Evolutionary conservation across 1,284 basidiomycete genomes (phyloP), one percentile per base, ranked within the genome.

Genomic region (Moesziomyces sp.): DNA sequence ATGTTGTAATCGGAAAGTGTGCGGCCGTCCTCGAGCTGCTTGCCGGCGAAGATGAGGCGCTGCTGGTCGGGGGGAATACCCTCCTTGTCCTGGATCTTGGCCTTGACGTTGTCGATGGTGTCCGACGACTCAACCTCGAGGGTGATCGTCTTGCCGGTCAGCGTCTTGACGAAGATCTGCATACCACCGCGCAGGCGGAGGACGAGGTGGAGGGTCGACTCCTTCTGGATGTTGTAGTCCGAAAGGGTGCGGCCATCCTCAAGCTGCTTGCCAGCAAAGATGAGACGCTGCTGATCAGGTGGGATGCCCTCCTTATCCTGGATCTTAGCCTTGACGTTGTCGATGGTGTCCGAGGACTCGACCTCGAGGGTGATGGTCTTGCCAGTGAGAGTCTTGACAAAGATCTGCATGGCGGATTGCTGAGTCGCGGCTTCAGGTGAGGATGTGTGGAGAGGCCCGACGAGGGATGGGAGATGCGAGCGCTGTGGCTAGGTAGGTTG

Each of bases 101-200:
- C 77, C 68, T 82, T 81, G 62, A 82, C 76, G 89, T 96, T 96
- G 89, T 97, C 94, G 87, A 97, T 95, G 75, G 94, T 95, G 88
- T 96, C 93, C 68, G 92, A 66, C 87, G 89, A 85, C 87, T 96
- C 93, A 78, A 96, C 94, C 90, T 93, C 86, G 89, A 93, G 62
- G 83, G 94, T 96, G 88, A 97, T 96, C 78, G 94, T 97, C 89
- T 97, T 98, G 86, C 96, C 95, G 88, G 95, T 97, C 78, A 98
- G 92, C 89, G 92, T 83, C 79, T 84, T 84, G 74, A 84, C 83
- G 45, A 84, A 83, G 60, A 84, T 81, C 52, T 83, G 82, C 82
- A 83, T 82, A 76, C 92, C 92, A 85, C 92, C 80, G 89, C 90
- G 88, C 48, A 91, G 89, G 85, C 93, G 90, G 72, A 98, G 91